Evolutionary conservation across 176 grass and related monocot genomes (phyloP), one percentile per base, ranked within the genome.

Genomic region (Cenchrus fungigraminus): DNA sequence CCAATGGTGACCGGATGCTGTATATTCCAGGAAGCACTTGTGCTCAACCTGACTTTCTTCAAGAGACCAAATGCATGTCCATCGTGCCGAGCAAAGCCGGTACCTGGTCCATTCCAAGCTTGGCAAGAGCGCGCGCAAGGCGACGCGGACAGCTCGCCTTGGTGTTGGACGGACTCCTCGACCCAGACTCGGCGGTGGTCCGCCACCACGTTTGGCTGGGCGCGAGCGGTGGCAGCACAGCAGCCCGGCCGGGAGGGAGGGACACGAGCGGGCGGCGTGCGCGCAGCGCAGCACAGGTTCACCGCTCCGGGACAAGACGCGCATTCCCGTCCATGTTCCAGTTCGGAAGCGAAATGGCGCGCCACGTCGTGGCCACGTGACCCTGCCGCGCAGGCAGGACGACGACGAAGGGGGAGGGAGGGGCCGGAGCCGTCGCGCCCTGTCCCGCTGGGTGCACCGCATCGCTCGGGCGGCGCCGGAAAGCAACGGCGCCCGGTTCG

Each of bases 11-110:
- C 4, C 72, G 25, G 46, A 90, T 65, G 69, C 69, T 85, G 54
- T 86, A 59, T 75, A 59, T 75, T 43, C 82, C 17, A 78, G 83
- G 12, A 22, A 82, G 83, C 79, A 86, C 65, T 14, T 66, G 1
- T 79, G 75, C 9, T 89, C 76, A 6, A 37, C 45, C 14, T 3
- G 9, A 42, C 57, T 82, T 62, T 90, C 47, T 25, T 25, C 25
- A 8, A 90, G 83, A 68, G 81, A 34, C 83, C 88, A 90, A 16
- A 90, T 71, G 5, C 78, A 90, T 71, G 5, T 79, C 73, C 57
- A 78, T 86, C 60, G 65, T 79, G 2, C 74, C 37, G 37, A 40
- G 2, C 13, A 31, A 73, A 25, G 71, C 71, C 71, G 3, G 37
- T 40, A 6, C n/a, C n/a, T 25, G 59, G n/a, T 61, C 59, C 59